Evolutionary conservation across 106 monocot species (phyloP).

Genomic region (Xerophyta viscosa): DNA sequence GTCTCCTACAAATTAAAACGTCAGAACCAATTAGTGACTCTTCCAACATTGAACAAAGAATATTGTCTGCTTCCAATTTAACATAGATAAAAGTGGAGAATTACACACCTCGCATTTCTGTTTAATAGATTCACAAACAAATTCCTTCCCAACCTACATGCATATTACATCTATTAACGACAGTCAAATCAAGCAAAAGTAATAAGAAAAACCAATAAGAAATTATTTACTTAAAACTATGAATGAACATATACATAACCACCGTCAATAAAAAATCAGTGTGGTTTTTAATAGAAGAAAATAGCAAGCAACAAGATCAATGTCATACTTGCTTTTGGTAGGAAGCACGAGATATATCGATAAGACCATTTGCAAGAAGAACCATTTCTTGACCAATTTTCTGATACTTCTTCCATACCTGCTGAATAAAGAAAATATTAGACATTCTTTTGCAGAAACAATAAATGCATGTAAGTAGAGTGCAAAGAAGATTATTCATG

Average conservation of each 20-base stretch:
- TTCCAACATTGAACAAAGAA: background rate
- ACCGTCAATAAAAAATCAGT: background rate
- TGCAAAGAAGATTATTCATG: too few relatives aligned
- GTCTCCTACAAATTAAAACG: conserved; percentile 22
- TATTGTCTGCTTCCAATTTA: background rate
- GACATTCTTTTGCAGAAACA: background rate
- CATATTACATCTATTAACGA: conserved; percentile 1
- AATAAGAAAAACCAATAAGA: background rate
- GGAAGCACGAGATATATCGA: conserved; percentile 30
- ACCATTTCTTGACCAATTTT: conserved; percentile 62
- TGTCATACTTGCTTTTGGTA: conserved; percentile 38
- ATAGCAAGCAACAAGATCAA: background rate
- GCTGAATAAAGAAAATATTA: background rate
- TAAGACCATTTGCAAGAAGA: conserved; percentile 57
- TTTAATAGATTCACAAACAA: conserved; percentile 11
- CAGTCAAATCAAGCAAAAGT: conserved; percentile 1
- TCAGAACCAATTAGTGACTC: background rate
- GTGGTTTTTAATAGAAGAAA: background rate
- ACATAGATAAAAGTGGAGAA: background rate
- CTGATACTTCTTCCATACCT: conserved; percentile 60
- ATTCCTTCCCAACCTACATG: conserved; percentile 23
- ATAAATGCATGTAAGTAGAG: background rate
- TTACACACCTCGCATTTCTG: conserved; percentile 31
- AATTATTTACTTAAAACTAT: background rate
- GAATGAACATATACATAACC: too few relatives aligned